Percentiles rank a stretch among this genome's conserved stretches.
Conservation (phyloP, 805 yeast species). For the Suhomyces prunicola region DNA sequence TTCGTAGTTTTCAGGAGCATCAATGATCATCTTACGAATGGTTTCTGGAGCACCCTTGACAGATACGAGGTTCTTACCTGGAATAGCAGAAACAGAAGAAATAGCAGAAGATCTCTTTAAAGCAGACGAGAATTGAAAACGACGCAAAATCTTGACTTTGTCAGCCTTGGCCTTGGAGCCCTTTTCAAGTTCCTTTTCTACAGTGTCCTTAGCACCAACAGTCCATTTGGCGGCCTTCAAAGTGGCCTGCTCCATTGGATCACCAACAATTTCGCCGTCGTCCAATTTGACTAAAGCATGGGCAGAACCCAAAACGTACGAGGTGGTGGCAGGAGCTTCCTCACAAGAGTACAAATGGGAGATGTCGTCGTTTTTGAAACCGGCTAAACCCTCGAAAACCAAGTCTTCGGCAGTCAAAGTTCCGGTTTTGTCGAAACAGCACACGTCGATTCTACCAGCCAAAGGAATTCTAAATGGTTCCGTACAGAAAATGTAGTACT, state of each 20-base stretch:
- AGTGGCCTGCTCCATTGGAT: slow-evolving; percentile 98
- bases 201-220: slow-evolving; percentile 72
- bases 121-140: slow-evolving; percentile 96
- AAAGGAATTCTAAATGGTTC: slow-evolving; percentile 97
- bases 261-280: slow-evolving; percentile 97
- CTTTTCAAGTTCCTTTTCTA: slow-evolving; percentile 39
- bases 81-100: slow-evolving; percentile 50
- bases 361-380: slow-evolving; percentile 53
- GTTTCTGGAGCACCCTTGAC: slow-evolving; percentile 99
- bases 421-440: slow-evolving; percentile 98
- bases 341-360: slow-evolving; percentile 52
- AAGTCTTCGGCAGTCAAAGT: slow-evolving; percentile 96
- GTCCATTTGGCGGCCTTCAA: slow-evolving; percentile 83
- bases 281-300: slow-evolving; percentile 93
- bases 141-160: slow-evolving; percentile 73
- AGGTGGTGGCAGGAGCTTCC: slow-evolving; percentile 68
- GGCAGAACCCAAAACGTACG: slow-evolving; percentile 83
- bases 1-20: slow-evolving; percentile 78
- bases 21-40: slow-evolving; percentile 67
- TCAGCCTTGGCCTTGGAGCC: slow-evolving; percentile 25
- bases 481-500: slow-evolving; percentile 89
- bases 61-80: slow-evolving; percentile 61
- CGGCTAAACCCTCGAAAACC: slow-evolving; percentile 94
- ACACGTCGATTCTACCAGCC: slow-evolving; percentile 97
- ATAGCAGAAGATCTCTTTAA: slow-evolving; percentile 92